phyloP scores from a whole-genome alignment of 805 yeast genomes.

The Cyberlindnera euphorbiae region DNA sequence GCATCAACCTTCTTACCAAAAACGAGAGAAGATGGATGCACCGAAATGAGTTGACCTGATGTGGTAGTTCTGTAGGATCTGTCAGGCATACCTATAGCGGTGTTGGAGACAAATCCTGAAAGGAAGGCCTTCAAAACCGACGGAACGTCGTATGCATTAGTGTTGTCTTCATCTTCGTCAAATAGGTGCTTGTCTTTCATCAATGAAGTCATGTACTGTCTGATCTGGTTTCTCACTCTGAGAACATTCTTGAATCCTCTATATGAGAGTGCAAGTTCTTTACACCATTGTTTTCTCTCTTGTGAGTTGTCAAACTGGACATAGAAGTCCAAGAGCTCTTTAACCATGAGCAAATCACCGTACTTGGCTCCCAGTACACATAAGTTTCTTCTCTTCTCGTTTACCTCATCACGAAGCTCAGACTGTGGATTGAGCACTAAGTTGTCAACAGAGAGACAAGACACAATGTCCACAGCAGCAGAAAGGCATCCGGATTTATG shows the following conservation, averaged over 20 bases:
- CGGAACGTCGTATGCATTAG: slow-evolving; percentile 43
- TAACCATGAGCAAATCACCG: slow-evolving; percentile 82
- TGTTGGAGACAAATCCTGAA: slow-evolving; percentile 77
- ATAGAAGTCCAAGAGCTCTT: slow-evolving; percentile 67
- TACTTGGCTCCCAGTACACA: slow-evolving; percentile 66
- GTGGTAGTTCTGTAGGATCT: slow-evolving; percentile 83
- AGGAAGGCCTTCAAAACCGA: slow-evolving; percentile 72
- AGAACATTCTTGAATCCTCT: slow-evolving; percentile 77
- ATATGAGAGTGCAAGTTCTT: slow-evolving; percentile 65
- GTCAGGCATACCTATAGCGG: slow-evolving; percentile 94
- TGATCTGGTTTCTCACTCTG: slow-evolving; percentile 71
- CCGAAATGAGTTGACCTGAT: slow-evolving; percentile 77
- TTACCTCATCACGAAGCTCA: slow-evolving; percentile 79
- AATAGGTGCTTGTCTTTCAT: slow-evolving; percentile 33
- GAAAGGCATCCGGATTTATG: slow-evolving; percentile 44
- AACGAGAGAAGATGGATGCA: slow-evolving; percentile 86
- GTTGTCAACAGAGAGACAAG: slow-evolving; percentile 92
- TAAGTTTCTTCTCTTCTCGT: slow-evolving; percentile 62
- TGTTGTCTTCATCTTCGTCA: slow-evolving; percentile 19
- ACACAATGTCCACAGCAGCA: slow-evolving; percentile 80
- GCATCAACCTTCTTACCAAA: slow-evolving; percentile 83
- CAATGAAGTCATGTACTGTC: slow-evolving; percentile 55
- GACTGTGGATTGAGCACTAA: slow-evolving; percentile 73
- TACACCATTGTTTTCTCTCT: slow-evolving; percentile 81
- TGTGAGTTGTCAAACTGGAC: slow-evolving; percentile 36